Evolutionary conservation across 306 rosid genomes (phyloP).

Genomic region (Betula pendula): DNA sequence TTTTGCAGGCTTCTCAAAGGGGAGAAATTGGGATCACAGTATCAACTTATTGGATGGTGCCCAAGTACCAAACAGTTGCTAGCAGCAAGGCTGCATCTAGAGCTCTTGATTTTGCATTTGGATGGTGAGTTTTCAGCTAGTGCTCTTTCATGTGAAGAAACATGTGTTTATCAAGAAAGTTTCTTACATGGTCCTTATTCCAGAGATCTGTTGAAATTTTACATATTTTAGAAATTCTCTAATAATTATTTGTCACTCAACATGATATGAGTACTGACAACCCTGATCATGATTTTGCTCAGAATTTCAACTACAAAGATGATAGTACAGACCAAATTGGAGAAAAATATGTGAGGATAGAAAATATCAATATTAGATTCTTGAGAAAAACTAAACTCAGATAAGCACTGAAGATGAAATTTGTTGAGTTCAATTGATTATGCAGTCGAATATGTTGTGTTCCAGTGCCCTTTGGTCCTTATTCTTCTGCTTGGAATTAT

Average conservation of each 20-base stretch:
- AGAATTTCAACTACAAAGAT: too few species aligned
- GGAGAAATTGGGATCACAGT: slow-evolving; percentile 46
- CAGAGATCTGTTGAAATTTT: background rate
- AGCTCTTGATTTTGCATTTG: slow-evolving; percentile 44
- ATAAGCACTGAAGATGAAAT: background rate
- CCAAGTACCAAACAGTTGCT: slow-evolving; percentile 32
- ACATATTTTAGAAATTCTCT: background rate
- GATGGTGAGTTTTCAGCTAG: slow-evolving; percentile 37
- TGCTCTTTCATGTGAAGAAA: background rate
- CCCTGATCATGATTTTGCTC: too few species aligned
- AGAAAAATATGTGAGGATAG: too few species aligned
- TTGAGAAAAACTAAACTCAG: background rate
- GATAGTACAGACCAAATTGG: too few species aligned
- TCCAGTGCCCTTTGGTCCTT: too few species aligned
- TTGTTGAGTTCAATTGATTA: background rate
- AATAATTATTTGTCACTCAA: too few species aligned
- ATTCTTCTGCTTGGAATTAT: background rate
- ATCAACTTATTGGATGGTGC: slow-evolving; percentile 38
- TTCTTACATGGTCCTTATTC: background rate
- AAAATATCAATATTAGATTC: too few species aligned
- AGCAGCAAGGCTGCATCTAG: slow-evolving; percentile 34
- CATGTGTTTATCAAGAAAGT: background rate
- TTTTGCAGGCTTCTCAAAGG: slow-evolving; percentile 35
- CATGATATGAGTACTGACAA: too few species aligned
- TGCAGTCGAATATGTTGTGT: too few species aligned